Conservation (phyloP, 2,329 filamentous ascomycete genomes). For the Beauveria medogensis region DNA sequence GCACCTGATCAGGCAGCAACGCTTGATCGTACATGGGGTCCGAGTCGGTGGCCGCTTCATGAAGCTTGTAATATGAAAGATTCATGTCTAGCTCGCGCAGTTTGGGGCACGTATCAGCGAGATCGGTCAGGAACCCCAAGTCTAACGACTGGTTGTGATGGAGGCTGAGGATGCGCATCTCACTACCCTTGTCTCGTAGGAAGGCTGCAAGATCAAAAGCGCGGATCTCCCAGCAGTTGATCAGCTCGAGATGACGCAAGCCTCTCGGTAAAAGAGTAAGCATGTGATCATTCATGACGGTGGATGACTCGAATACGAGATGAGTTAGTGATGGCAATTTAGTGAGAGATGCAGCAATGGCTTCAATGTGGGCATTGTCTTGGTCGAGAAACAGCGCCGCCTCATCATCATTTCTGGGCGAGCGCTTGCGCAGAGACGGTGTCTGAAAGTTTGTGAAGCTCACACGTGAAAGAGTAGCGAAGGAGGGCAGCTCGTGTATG, state of each 20-base stretch:
- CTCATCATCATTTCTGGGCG: conserved; percentile 22
- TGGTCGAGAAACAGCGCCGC: conserved; percentile 27
- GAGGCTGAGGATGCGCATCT: conserved; percentile 60
- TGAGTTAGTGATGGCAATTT: conserved; percentile 55
- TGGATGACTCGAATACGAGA: conserved; percentile 68
- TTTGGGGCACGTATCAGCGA: conserved; percentile 61
- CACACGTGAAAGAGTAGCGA: conserved; percentile 46
- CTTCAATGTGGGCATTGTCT: conserved; percentile 34
- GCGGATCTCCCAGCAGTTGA: conserved; percentile 70
- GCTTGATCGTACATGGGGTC: conserved; percentile 67
- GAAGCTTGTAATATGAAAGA: conserved; percentile 66
- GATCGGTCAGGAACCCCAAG: conserved; percentile 60
- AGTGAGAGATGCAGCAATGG: conserved; percentile 25
- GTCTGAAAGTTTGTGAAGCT: conserved; percentile 58
- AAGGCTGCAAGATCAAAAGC: conserved; percentile 59
- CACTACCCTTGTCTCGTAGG: conserved; percentile 56
- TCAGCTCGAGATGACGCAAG: conserved; percentile 61
- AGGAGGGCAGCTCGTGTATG: conserved; percentile 49
- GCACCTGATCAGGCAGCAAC: conserved; percentile 55
- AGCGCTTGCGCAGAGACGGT: conserved; percentile 36
- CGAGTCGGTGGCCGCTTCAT: conserved; percentile 59
- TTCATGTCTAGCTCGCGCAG: conserved; percentile 69
- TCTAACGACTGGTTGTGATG: conserved; percentile 74
- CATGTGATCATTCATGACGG: conserved; percentile 58
- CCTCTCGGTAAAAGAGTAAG: conserved; percentile 59